Evolutionary conservation across 2,329 filamentous ascomycete genomes (phyloP), one percentile per base, ranked within the genome.

Genomic region (Fusarium sp.): DNA sequence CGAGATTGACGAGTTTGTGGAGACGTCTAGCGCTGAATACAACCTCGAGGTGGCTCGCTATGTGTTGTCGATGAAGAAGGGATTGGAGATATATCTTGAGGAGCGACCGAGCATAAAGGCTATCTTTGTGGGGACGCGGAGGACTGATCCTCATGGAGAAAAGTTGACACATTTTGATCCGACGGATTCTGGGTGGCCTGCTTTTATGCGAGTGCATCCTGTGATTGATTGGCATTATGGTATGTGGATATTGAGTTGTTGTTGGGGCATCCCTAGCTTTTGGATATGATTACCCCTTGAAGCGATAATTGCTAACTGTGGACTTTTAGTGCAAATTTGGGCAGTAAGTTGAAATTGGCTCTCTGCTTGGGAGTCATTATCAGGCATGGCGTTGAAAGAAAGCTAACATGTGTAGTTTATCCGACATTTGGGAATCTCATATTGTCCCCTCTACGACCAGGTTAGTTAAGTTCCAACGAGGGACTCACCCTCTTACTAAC

Each of bases 191-290:
- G 95, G 93, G 3, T 99, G 96, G 96, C 96, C 96, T 38, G 85
- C 88, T 50, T 98, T 98, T 79, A 95, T 98, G 92, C 90, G 96
- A 67, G 88, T 98, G 69, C 95, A 99, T 83, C 96, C 96, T 0
- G 93, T 99, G 11, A 95, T 99, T 79, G 96, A 99, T 83, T 99
- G 96, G 96, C 94, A 96, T 82, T 98, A 73, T 69, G 80, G 72
- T 74, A 71, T 8, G 70, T 52, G 6, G 10, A 37, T n/a, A 54
- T 37, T 13, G 20, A 9, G 20, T n/a, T n/a, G n/a, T n/a, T 31
- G 18, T 20, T 52, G 9, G 27, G 16, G 16, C 16, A 6, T n/a
- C 6, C 22, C 16, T n/a, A 9, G 24, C 2, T 47, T 10, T 31
- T 52, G 27, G 24, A 31, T 10, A 31, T 29, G 34, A n/a, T 3